These are phyloP conservation scores for Mycena galopus DNA, from an alignment of 768 basidiomycete species.

Conservation along the genomic window DNA sequence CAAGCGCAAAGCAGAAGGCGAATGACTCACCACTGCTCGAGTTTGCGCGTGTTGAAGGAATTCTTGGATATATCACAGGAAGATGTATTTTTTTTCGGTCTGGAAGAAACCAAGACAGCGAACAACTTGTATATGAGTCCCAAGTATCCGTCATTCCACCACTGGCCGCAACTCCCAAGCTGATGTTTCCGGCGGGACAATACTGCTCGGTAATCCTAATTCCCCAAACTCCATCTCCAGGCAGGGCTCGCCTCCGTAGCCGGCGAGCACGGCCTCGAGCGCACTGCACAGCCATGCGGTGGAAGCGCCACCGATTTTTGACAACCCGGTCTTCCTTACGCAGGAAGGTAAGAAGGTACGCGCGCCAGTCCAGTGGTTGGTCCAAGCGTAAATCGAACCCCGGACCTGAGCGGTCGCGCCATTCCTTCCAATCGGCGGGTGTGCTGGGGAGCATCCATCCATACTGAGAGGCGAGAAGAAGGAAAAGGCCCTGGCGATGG, in stretches of 20 bases:
- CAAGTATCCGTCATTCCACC: not conserved
- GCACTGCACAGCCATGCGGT: conserved; percentile 36
- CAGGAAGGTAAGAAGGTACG: conserved; percentile 28
- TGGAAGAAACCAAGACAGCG: too few relatives aligned
- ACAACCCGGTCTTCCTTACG: conserved; percentile 33
- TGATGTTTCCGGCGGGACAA: conserved; percentile 12
- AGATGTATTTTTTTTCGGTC: too few relatives aligned
- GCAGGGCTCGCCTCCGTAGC: conserved; percentile 2
- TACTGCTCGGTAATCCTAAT: conserved; percentile 10
- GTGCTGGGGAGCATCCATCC: conserved; percentile 35
- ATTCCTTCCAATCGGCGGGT: conserved; percentile 27
- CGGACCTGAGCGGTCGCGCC: conserved; percentile 8
- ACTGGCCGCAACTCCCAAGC: conserved; percentile 13
- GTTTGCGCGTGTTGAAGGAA: too few relatives aligned
- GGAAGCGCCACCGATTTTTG: conserved; percentile 32
- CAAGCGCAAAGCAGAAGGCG: too few relatives aligned
- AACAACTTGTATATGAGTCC: too few relatives aligned
- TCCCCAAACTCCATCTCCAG: conserved; percentile 25
- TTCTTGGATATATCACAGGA: too few relatives aligned
- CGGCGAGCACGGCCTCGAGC: conserved; percentile 18
- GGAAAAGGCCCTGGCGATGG: conserved; percentile 28
- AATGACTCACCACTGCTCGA: too few relatives aligned
- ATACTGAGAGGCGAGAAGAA: conserved; percentile 29
- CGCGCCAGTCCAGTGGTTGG: conserved; percentile 29
- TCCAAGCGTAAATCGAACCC: conserved; percentile 21